Conservation (phyloP, 805 yeast genomes). For the Starmera dryadoides region DNA sequence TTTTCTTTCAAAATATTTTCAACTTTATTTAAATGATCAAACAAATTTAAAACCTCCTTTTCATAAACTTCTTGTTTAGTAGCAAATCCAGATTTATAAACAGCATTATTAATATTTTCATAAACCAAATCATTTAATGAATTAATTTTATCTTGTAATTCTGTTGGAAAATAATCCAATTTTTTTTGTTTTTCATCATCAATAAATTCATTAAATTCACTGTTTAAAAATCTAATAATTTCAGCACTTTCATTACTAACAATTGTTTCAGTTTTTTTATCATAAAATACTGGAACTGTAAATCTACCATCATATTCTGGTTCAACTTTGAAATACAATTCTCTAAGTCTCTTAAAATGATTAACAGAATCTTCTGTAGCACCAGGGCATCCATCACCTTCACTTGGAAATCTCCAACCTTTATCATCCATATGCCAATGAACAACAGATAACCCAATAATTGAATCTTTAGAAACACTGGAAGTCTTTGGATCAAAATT, state of each 20-base stretch:
- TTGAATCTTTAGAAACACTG: constrained; percentile 26
- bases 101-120: constrained; percentile 84
- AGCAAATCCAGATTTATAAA: constrained; percentile 89
- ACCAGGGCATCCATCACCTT: constrained; percentile 29
- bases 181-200: constrained; percentile 37
- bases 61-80: constrained; percentile 79
- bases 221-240: constrained; percentile 75
- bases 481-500: constrained; percentile 26
- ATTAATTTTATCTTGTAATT: constrained; percentile 53
- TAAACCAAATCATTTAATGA: constrained; percentile 78
- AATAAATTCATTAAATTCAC: constrained; percentile 59
- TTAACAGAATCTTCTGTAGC: constrained; percentile 56
- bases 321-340: constrained; percentile 68
- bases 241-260: constrained; percentile 92
- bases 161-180: constrained; percentile 57
- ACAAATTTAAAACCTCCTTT: constrained; percentile 53
- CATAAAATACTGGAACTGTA: constrained; percentile 95
- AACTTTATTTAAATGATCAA: constrained; percentile 60
- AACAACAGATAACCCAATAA: constrained; percentile 69
- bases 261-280: constrained; percentile 70
- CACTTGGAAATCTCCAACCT: constrained; percentile 80
- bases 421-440: constrained; percentile 84
- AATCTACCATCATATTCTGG: constrained; percentile 75
- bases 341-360: constrained; percentile 51
- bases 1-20: constrained; percentile 50